Evolutionary conservation across 257 asterid genomes (phyloP).

Genomic region (Ilex aquifolium): DNA sequence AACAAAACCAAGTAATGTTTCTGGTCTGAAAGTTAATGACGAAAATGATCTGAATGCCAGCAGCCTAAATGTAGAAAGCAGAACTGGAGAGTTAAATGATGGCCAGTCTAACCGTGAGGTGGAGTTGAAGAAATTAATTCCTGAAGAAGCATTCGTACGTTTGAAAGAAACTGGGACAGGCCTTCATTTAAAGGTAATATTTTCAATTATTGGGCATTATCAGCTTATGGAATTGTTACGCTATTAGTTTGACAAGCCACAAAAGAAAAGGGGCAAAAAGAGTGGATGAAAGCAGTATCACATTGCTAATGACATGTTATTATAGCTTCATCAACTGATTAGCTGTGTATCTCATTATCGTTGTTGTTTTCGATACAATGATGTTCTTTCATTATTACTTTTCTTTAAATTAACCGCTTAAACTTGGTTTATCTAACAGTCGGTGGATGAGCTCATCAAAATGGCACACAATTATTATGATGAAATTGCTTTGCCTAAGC

Average conservation of each 20-base stretch:
- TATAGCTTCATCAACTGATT: not conserved
- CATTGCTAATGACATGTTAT: not conserved
- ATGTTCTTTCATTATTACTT: not conserved
- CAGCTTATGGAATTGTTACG: not conserved
- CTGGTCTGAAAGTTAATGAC: conserved; percentile 35
- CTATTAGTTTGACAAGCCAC: not conserved
- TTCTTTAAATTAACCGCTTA: conserved; percentile 18
- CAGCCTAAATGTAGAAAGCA: conserved; percentile 37
- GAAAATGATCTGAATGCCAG: conserved; percentile 33
- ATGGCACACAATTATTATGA: conserved; percentile 77
- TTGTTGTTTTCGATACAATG: too few relatives aligned
- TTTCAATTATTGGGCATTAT: not conserved
- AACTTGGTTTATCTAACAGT: conserved; percentile 46
- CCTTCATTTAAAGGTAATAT: conserved; percentile 76
- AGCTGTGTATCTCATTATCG: not conserved
- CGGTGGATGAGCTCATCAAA: conserved; percentile 75
- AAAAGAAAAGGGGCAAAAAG: not conserved
- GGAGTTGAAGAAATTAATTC: conserved; percentile 52
- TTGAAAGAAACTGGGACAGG: conserved; percentile 67
- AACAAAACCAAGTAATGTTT: conserved; percentile 29
- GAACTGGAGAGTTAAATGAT: conserved; percentile 25
- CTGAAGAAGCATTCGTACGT: conserved; percentile 68
- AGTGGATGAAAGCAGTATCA: not conserved
- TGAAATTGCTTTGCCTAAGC: conserved; percentile 91
- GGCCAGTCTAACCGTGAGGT: conserved; percentile 31